phyloP scores from a whole-genome alignment of 2,329 filamentous ascomycete species.

The Cercospora citrullina region DNA sequence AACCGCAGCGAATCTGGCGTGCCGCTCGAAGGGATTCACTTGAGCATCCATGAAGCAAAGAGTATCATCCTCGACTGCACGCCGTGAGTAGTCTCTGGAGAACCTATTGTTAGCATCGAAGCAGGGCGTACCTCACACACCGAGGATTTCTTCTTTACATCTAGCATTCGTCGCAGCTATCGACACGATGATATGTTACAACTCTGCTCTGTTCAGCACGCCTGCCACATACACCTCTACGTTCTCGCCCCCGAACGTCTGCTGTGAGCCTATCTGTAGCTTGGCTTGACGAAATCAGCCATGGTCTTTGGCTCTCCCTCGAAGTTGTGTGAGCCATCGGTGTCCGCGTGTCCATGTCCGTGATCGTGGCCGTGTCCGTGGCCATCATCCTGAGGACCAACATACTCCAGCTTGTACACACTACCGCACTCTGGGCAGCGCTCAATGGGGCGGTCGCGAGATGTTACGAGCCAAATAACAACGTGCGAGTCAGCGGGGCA shows the following conservation, averaged over 20 bases:
- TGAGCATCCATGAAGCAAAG: not conserved
- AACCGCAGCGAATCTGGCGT: conserved; percentile 9
- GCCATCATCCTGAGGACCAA: conserved; percentile 76
- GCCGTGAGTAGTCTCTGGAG: not conserved
- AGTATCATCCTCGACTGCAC: not conserved
- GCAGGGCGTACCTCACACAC: not conserved
- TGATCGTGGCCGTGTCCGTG: conserved; percentile 52
- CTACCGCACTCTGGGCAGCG: conserved; percentile 96
- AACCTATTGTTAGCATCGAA: not conserved
- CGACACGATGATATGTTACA: conserved; percentile 23
- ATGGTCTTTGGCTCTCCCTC: conserved; percentile 89
- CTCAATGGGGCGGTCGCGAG: conserved; percentile 85
- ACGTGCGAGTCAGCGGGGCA: conserved; percentile 87
- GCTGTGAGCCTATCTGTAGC: conserved; percentile 70
- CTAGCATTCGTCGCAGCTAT: conserved; percentile 23
- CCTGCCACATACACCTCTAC: conserved; percentile 10
- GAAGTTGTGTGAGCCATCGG: conserved; percentile 55
- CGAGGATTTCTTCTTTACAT: conserved; percentile 3
- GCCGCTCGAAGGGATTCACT: not conserved
- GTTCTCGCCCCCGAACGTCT: not conserved
- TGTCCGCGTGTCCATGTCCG: conserved; percentile 48
- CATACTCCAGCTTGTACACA: conserved; percentile 97
- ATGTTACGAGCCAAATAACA: conserved; percentile 86
- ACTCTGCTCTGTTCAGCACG: conserved; percentile 16
- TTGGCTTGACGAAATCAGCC: conserved; percentile 90